Base-by-base conservation (phyloP, 331 rosid species). In the Rhamnella rubrinervis region DNA sequence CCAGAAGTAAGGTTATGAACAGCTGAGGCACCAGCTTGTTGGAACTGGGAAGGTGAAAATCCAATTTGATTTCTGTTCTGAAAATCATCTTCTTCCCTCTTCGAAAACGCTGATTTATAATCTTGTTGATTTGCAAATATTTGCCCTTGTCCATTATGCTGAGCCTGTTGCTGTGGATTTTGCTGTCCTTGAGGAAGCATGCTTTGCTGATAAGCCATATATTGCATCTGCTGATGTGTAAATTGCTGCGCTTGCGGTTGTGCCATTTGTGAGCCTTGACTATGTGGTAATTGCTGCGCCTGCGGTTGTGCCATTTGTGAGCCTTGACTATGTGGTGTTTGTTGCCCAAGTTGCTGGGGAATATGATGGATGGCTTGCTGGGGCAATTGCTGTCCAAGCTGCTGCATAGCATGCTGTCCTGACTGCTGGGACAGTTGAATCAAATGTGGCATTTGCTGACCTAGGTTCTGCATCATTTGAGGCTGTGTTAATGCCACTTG, bases 11-110 rank as follows among this genome's bases (percentile, higher is more conserved):
- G 57, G 38, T 74, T 93, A 75, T 79, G 90, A 78, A 46, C 79
- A 61, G 90, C 78, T 72, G 89, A 75, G 74, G 63, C 75, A 38
- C 84, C 86, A 51, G 81, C 76, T 55, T 83, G 97, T 67, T 83
- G 91, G 84, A 84, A 87, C 77, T 72, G 90, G 11, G 96, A 84
- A 66, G 98, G 89, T 6, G 98, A 87, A 80, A 74, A 79, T 46
- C 86, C 91, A 63, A 86, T 84, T 71, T 87, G 99, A 62, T 72
- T 83, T 75, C 91, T 86, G 71, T 77, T 83, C 70, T 85, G 91
- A 70, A 83, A 82, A 65, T 89, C 96, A 4, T 65, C 71, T 63
- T 93, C 97, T 68, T 91, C 97, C 61, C 73, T 71, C 62, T 83
- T 89, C 0, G 83, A 74, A 44, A 77, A 78, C 13, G 60, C 73